Evolutionary conservation across 2,329 filamentous ascomycete genomes (phyloP), one percentile per base, ranked within the genome.

Genomic region (Lecanicillium sp.): DNA sequence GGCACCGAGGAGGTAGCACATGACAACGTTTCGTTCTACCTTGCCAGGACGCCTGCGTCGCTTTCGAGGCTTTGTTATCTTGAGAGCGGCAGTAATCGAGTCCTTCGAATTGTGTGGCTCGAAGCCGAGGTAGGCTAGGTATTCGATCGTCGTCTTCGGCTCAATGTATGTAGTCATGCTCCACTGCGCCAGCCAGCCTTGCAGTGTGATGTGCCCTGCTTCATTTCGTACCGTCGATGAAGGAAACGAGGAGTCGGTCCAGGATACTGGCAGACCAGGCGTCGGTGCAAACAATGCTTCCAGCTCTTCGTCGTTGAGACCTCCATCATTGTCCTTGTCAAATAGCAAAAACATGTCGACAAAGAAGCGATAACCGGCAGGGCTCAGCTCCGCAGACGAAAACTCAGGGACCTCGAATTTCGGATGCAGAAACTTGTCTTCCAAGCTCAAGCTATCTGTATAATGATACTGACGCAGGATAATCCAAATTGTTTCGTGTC

Each of bases 101-200:
- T 83, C 81, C 42, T 83, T 83, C n/a, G 75, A 68, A 49, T 83
- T 84, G 2, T 78, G 68, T 3, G 85, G 81, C 56, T 96, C 92
- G 53, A 95, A 98, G 1, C 92, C 92, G 3, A 98, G 79, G 56
- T 95, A 95, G 3, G 92, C 92, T 3, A 98, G 78, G 57, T 98
- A 98, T 51, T 94, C 89, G 4, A 98, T 72, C 1, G 92, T 96
- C 1, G 87, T 95, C 56, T 92, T 94, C 11, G 92, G 90, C 41
- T 94, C 89, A 43, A 94, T 79, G 52, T 96, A 98, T 0, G 92
- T 98, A 1, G 92, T 98, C 92, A 98, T 98, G 57, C 89, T 95
- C 92, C 92, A 98, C 53, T 98, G 92, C 4, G 92, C 92, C 28
- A 98, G 75, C 92, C 92, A 98, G 2, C 92, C 92, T 59, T 98